phyloP scores from a whole-genome alignment of 2,329 filamentous ascomycete genomes.

The Claviceps sp. region DNA sequence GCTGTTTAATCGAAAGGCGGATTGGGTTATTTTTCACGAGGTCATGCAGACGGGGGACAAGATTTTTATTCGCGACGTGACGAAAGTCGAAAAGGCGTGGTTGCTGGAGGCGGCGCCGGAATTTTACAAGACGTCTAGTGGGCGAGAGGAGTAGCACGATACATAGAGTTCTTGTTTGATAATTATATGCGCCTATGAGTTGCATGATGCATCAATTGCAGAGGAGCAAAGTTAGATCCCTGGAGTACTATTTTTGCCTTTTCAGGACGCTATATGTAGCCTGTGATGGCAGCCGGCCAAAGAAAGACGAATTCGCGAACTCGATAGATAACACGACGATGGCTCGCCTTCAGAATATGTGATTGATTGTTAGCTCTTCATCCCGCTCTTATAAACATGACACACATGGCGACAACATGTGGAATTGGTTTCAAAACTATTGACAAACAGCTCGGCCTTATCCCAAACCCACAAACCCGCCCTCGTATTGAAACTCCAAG shows the following conservation, averaged over 20 bases:
- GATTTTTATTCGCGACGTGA: conserved; percentile 80
- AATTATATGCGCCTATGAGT: too few relatives aligned
- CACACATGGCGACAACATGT: not conserved
- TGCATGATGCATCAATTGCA: too few relatives aligned
- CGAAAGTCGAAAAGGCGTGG: conserved; percentile 91
- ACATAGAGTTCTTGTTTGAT: not conserved
- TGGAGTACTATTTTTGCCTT: too few relatives aligned
- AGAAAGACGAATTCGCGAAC: too few relatives aligned
- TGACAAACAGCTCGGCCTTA: not conserved
- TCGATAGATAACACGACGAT: too few relatives aligned
- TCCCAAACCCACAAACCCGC: not conserved
- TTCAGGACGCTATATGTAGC: too few relatives aligned
- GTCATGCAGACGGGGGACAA: conserved; percentile 81
- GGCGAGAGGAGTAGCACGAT: conserved; percentile 9
- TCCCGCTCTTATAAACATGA: not conserved
- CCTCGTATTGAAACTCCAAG: not conserved
- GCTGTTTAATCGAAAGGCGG: conserved; percentile 92
- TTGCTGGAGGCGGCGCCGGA: conserved; percentile 76
- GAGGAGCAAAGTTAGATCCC: too few relatives aligned
- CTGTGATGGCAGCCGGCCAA: too few relatives aligned
- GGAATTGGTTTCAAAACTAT: not conserved
- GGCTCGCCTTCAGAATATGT: too few relatives aligned
- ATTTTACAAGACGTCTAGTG: conserved; percentile 54
- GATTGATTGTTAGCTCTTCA: too few relatives aligned
- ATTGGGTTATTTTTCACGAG: conserved; percentile 94